Conservation (phyloP, 2,329 filamentous ascomycete species). For the Mycosphaerella sp. region DNA sequence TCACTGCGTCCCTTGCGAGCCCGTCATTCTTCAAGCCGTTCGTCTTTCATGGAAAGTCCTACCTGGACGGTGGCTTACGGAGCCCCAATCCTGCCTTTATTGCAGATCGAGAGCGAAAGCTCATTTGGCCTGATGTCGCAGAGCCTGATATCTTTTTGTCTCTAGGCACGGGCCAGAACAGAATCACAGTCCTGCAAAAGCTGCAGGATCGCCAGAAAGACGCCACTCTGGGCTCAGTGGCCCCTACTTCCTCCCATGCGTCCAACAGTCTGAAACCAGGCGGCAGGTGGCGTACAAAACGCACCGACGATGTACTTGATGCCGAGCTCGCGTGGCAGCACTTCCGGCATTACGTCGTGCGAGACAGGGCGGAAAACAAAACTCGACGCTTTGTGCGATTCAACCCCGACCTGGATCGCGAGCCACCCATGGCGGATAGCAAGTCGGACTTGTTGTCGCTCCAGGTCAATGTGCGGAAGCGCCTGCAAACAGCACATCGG, state of each 20-base stretch:
- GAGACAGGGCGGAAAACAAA: constrained; percentile 22
- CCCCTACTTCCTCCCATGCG: constrained; percentile 1
- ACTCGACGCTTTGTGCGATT: constrained; percentile 32
- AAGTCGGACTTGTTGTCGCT: constrained; percentile 32
- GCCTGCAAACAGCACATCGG: constrained; percentile 27
- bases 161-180: constrained; percentile 32
- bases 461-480: constrained; percentile 30
- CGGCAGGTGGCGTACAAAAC: constrained; percentile 21
- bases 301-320: constrained; percentile 33
- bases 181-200: constrained; percentile 28
- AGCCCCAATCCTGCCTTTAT: constrained; percentile 48
- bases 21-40: constrained; percentile 49
- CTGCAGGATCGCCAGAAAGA: constrained; percentile 25
- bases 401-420: constrained; percentile 31
- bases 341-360: constrained; percentile 30
- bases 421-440: constrained; percentile 33
- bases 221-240: constrained; percentile 3
- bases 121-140: constrained; percentile 32
- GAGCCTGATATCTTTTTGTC: constrained; percentile 34
- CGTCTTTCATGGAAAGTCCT: constrained; percentile 43
- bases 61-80: constrained; percentile 46
- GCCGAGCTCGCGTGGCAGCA: constrained; percentile 34
- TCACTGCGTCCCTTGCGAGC: constrained; percentile 46
- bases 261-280: constrained; percentile 13
- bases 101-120: constrained; percentile 42